phyloP scores from a whole-genome alignment of 2,329 filamentous ascomycete genomes.

The Chalaropsis thielavioides region DNA sequence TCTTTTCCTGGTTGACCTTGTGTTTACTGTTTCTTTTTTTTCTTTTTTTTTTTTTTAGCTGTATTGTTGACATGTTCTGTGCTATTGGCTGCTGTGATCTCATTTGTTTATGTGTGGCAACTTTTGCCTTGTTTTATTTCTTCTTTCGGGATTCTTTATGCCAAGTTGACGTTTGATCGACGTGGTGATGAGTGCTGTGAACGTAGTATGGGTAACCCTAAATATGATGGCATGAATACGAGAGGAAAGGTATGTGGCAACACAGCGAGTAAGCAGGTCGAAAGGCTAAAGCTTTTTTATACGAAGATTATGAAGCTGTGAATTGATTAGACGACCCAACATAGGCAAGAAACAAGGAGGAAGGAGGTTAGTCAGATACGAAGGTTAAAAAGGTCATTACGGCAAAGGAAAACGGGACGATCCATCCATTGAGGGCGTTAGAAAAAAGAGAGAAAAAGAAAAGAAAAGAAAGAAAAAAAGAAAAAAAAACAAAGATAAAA shows the following conservation, averaged over 20 bases:
- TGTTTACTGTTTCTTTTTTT: constrained; percentile 1
- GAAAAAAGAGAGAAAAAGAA: too few relatives aligned
- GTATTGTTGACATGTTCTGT: background rate
- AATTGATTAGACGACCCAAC: too few relatives aligned
- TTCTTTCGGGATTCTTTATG: background rate
- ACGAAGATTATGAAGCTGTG: too few relatives aligned
- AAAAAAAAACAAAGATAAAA: background rate
- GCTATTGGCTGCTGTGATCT: background rate
- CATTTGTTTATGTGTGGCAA: background rate
- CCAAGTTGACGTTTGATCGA: background rate
- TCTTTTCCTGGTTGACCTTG: background rate
- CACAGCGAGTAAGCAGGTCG: too few relatives aligned
- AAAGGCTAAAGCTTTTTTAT: too few relatives aligned
- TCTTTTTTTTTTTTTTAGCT: background rate
- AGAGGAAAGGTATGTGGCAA: background rate
- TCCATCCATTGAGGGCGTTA: too few relatives aligned
- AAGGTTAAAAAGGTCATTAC: too few relatives aligned
- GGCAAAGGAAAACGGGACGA: too few relatives aligned
- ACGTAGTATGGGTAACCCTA: background rate
- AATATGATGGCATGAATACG: background rate
- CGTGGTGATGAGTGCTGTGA: background rate
- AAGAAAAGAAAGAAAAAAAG: background rate
- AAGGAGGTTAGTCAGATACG: too few relatives aligned
- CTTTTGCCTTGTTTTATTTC: background rate
- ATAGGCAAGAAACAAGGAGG: too few relatives aligned